Base-by-base conservation (phyloP, 768 basidiomycete genomes). In the Russula abietina region DNA sequence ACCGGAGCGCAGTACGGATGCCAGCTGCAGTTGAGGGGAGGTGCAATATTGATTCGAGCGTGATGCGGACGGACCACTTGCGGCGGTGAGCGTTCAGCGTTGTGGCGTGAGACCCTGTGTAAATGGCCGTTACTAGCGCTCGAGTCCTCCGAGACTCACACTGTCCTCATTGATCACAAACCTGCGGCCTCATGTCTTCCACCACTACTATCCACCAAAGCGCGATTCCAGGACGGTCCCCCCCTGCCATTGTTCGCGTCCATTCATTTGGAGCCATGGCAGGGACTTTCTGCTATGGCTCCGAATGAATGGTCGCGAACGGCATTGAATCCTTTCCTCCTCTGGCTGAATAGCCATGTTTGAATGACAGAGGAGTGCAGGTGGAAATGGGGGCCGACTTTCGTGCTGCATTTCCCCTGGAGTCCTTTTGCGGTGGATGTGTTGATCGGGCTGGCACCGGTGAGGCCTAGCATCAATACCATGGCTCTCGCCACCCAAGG, bases 341-440 rank as follows among this genome's bases (percentile, higher is more conserved):
- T n/a, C n/a, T n/a, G n/a, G n/a, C n/a, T n/a, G n/a, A n/a, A n/a
- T n/a, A n/a, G n/a, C n/a, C n/a, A n/a, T n/a, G n/a, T n/a, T n/a
- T n/a, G n/a, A n/a, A n/a, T n/a, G n/a, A n/a, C n/a, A n/a, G n/a
- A n/a, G n/a, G n/a, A n/a, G n/a, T n/a, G n/a, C n/a, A n/a, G n/a
- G n/a, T n/a, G 4, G 60, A 61, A 32, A 39, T 61, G 60, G 53
- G 22, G 7, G 19, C n/a, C 2, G 53, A 55, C 26, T 48, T 61
- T 14, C 45, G 46, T 10, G 46, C 60, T 17, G 53, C 26, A 5
- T 16, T 55, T 30, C 45, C 46, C 4, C 17, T 14, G 16, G 26
- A 17, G 16, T n/a, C 26, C 39, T 30, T 32, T 7, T 17, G 55
- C 32, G 3, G 39, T 57, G 22, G 61, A 55, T 16, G 30, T 62